Conservation (phyloP, 129 eudicot species). For the sunflower (Helianthus annuus) region HanXRQr2.0-SUNRISE NC_035446.2:164599571-164600070, state of each 20-base stretch:
- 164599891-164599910: background rate
- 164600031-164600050: background rate
- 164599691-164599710: too few relatives aligned
- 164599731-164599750: too few relatives aligned
- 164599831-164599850: background rate
- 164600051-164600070: conserved; percentile 5
- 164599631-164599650: too few relatives aligned
- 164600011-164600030: conserved; percentile 22
- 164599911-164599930: background rate
- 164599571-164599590: background rate
- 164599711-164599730: too few relatives aligned
- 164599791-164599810: too few relatives aligned
- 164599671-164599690: too few relatives aligned
- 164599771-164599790: too few relatives aligned
- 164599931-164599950: conserved; percentile 9
- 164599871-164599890: conserved; percentile 1
- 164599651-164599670: too few relatives aligned
- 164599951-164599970: conserved; percentile 29
- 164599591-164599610: background rate
- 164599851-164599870: background rate
- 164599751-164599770: too few relatives aligned
- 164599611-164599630: background rate
- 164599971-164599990: conserved; percentile 16
- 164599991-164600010: conserved; percentile 22
- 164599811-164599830: background rate